Conservation (phyloP, 257 asterid species). For the Ballota nigra region DNA sequence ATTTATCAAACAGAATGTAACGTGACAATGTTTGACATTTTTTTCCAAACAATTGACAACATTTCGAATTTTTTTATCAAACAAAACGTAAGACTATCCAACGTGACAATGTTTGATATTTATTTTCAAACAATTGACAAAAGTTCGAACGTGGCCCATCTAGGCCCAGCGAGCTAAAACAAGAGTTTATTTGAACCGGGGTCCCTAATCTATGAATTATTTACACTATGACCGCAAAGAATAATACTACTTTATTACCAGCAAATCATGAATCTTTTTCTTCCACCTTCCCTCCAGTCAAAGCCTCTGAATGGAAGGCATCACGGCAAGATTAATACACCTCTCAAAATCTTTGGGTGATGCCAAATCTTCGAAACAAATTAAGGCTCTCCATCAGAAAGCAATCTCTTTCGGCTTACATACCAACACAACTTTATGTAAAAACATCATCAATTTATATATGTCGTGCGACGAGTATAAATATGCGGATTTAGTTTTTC, state of each 20-base stretch:
- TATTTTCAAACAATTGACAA: too few relatives aligned
- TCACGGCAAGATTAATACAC: conserved; percentile 28
- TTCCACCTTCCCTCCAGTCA: not conserved
- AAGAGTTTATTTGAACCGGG: conserved; percentile 14
- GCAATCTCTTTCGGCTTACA: conserved; percentile 49
- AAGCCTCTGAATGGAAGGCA: conserved; percentile 37
- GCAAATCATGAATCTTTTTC: not conserved
- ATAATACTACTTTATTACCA: too few relatives aligned
- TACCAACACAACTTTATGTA: conserved; percentile 48
- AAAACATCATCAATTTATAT: conserved; percentile 59
- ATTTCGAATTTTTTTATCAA: too few relatives aligned
- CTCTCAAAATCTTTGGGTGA: conserved; percentile 38
- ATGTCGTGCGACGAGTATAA: conserved; percentile 40
- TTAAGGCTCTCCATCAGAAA: conserved; percentile 53
- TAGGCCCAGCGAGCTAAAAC: not conserved
- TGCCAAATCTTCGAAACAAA: conserved; percentile 36
- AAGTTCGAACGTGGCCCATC: too few relatives aligned
- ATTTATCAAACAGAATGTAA: too few relatives aligned
- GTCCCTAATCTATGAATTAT: conserved; percentile 18
- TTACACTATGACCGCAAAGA: too few relatives aligned
- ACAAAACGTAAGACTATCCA: too few relatives aligned
- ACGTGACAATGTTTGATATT: too few relatives aligned
- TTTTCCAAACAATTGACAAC: too few relatives aligned
- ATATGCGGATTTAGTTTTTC: conserved; percentile 51
- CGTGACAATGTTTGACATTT: too few relatives aligned